Percentiles rank a stretch among this genome's conserved stretches.
These are phyloP conservation scores for Umbelopsis sp. DNA, from an alignment of 192 early-diverging fungal species.

Conservation along the genomic window DNA sequence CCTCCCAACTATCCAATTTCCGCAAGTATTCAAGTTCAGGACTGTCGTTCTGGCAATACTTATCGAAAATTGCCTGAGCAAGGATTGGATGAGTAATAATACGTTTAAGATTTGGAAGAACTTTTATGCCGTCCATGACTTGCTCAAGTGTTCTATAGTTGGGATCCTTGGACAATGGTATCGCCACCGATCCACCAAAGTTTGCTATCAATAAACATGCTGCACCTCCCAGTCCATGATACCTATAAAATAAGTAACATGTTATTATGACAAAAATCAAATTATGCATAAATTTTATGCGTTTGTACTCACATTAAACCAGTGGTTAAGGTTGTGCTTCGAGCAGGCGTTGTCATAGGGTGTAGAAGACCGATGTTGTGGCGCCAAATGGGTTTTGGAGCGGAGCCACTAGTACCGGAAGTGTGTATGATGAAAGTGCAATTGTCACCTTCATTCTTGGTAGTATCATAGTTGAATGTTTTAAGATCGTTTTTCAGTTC, in stretches of 20 bases:
- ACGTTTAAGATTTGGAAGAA: background rate
- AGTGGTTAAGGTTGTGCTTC: background rate
- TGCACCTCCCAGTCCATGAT: constrained; percentile 3
- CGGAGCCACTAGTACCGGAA: background rate
- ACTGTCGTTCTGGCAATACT: background rate
- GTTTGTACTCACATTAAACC: background rate
- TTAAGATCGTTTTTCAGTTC: background rate
- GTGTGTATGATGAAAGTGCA: background rate
- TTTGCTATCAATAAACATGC: background rate
- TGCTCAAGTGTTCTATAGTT: background rate
- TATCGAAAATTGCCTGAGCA: background rate
- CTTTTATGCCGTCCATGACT: background rate
- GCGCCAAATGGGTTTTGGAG: constrained; percentile 9
- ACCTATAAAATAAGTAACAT: background rate
- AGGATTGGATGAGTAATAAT: background rate
- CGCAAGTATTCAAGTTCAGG: background rate
- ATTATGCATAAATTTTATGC: background rate
- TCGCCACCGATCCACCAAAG: background rate
- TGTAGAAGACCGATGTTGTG: background rate
- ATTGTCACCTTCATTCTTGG: background rate
- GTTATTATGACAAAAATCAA: background rate
- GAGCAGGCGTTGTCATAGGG: background rate
- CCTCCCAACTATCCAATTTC: background rate
- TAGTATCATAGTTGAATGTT: background rate
- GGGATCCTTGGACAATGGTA: background rate